Evolutionary conservation across 2,329 filamentous ascomycete genomes (phyloP).

Genomic region (Penicillium sp.): DNA sequence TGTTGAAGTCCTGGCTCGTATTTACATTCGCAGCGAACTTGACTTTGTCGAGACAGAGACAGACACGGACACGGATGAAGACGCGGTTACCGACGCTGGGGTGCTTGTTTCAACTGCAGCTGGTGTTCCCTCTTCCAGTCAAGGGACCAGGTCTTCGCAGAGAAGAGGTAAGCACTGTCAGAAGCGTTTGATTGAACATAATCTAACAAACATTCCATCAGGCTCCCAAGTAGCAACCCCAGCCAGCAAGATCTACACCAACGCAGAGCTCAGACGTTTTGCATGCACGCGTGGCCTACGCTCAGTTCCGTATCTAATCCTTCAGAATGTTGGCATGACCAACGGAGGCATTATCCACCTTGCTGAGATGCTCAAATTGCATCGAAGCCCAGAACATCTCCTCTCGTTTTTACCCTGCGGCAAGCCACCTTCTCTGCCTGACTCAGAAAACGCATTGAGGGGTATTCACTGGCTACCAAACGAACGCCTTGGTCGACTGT

Average conservation of each 20-base stretch:
- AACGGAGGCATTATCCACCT: slow-evolving; percentile 26
- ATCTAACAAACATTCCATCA: background rate
- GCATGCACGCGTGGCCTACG: slow-evolving; percentile 31
- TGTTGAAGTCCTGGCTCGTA: slow-evolving; percentile 43
- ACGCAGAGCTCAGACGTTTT: slow-evolving; percentile 22
- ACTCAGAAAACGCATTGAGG: slow-evolving; percentile 14
- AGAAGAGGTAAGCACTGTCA: background rate
- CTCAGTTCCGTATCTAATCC: slow-evolving; percentile 32
- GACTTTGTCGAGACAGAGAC: slow-evolving; percentile 27
- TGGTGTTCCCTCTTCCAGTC: background rate
- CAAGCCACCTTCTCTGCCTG: slow-evolving; percentile 21
- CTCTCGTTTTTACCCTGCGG: slow-evolving; percentile 27
- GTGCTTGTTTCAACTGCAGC: background rate
- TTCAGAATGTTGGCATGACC: slow-evolving; percentile 23
- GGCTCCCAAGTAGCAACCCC: background rate
- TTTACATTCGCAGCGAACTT: slow-evolving; percentile 38
- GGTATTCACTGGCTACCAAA: slow-evolving; percentile 30
- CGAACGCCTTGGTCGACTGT: slow-evolving; percentile 15
- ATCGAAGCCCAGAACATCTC: slow-evolving; percentile 26
- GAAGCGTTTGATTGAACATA: background rate
- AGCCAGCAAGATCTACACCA: background rate
- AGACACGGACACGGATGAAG: background rate
- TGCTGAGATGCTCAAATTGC: slow-evolving; percentile 26
- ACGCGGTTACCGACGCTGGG: background rate
- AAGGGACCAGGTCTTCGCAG: background rate